Conservation (phyloP, 306 rosid species). For the Gleditsia sinensis region DNA sequence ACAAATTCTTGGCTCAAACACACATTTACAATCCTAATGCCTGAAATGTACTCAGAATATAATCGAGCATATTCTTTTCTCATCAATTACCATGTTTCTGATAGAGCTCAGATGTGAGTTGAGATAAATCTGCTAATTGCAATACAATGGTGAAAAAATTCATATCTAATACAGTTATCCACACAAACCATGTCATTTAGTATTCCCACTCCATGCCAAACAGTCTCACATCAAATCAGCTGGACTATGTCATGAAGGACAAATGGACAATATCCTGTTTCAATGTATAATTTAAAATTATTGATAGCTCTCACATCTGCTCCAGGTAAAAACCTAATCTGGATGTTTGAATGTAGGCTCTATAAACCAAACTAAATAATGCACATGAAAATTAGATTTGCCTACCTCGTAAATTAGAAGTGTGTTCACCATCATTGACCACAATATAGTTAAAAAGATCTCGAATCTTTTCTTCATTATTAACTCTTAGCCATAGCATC, state of each 20-base stretch:
- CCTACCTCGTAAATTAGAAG: slow-evolving; percentile 63
- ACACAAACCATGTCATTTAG: slow-evolving; percentile 15
- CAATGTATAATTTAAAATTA: slow-evolving; percentile 19
- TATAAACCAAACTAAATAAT: neutral
- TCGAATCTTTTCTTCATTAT: slow-evolving; percentile 64
- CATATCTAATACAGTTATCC: slow-evolving; percentile 6
- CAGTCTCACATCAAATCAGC: slow-evolving; percentile 20
- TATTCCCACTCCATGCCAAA: slow-evolving; percentile 15
- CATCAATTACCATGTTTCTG: slow-evolving; percentile 11
- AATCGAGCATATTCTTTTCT: slow-evolving; percentile 13
- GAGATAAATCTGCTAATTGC: slow-evolving; percentile 13
- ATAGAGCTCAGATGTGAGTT: slow-evolving; percentile 14
- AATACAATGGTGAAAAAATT: slow-evolving; percentile 3
- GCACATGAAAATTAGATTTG: slow-evolving; percentile 17
- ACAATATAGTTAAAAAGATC: slow-evolving; percentile 63
- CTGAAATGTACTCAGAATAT: slow-evolving; percentile 8
- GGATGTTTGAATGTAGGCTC: slow-evolving; percentile 12
- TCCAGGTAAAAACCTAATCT: neutral
- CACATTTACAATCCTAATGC: slow-evolving; percentile 9
- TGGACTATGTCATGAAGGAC: slow-evolving; percentile 15
- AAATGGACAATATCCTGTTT: slow-evolving; percentile 11
- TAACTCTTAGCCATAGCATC: slow-evolving; percentile 65
- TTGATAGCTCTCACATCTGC: slow-evolving; percentile 5
- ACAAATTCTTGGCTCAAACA: slow-evolving; percentile 12
- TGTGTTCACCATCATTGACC: slow-evolving; percentile 42